Evolutionary conservation across 2,329 filamentous ascomycete genomes (phyloP), one percentile per base, ranked within the genome.

Genomic region (Phialophora tarda): DNA sequence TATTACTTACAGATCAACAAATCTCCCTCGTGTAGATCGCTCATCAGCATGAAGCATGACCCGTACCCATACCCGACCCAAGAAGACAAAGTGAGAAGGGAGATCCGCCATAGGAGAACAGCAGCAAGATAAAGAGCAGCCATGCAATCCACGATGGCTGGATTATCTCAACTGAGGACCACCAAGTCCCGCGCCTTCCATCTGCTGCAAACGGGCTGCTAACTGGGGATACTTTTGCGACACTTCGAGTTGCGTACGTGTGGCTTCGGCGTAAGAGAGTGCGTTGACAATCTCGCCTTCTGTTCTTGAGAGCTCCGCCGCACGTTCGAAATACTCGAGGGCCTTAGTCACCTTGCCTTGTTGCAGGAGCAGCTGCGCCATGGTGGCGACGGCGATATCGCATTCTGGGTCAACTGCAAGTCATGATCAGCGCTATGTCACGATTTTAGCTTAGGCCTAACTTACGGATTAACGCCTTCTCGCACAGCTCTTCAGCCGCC

Each of bases 291-390:
- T 93, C 82, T 99, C 95, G 67, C 91, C 92, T 75, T 97, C 94
- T 38, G 95, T 99, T 74, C 95, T 86, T 55, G 93, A 93, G 61
- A 99, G 88, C 81, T 98, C 93, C 30, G 94, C 95, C 1, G 95
- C 95, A 68, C 92, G 90, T 84, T 98, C 93, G 77, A 99, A 99
- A 84, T 98, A 98, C 80, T 91, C 92, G 71, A 99, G 88, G 0
- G 95, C 95, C 70, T 97, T 92, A 41, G 90, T 91, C 65, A 99
- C 94, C 83, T 97, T 97, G 79, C 95, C 95, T 83, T 98, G 95
- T 80, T 99, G 95, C 41, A 99, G 87, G 60, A 99, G 89, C 50
- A 99, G 88, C 81, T 99, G 95, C 11, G 95, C 95, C 92, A 99
- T 97, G 62, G 95, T 99, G 61, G 95, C 95, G 50, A 99, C 95